Conservation (phyloP, 2,329 filamentous ascomycete genomes). For the Neurospora sp. region DNA sequence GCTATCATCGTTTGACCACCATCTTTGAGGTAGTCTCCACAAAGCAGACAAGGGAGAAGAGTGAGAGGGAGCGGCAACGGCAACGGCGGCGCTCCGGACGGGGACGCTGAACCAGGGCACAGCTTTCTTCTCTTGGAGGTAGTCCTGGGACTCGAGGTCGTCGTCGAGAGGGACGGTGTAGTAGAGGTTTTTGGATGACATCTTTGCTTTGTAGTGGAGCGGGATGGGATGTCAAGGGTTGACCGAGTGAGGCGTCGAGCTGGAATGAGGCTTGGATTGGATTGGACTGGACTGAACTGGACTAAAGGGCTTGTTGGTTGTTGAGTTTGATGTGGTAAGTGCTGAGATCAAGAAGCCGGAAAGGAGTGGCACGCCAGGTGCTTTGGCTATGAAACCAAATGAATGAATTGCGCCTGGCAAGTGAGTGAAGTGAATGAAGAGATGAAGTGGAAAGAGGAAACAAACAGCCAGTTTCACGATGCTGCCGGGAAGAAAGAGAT, state of each 20-base stretch:
- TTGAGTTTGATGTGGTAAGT: not conserved
- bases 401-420: not conserved
- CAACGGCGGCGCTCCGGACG: not conserved
- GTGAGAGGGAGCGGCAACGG: not conserved
- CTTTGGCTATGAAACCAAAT: not conserved
- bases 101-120: not conserved
- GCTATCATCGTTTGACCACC: conserved; percentile 1
- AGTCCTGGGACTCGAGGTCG: conserved; percentile 18
- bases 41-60: not conserved
- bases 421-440: not conserved
- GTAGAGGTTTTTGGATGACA: conserved; percentile 21
- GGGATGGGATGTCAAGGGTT: not conserved
- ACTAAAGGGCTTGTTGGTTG: not conserved
- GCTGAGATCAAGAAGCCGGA: not conserved
- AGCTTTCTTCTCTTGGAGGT: conserved; percentile 13
- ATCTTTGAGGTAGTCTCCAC: too few species aligned
- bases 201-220: not conserved
- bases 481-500: not conserved
- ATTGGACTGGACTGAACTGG: not conserved
- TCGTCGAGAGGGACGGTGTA: conserved; percentile 27
- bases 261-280: not conserved
- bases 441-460: not conserved
- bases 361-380: not conserved
- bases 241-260: not conserved
- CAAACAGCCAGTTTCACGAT: not conserved